phyloP scores from a whole-genome alignment of 2,329 filamentous ascomycete species.

The Nothomitra cinnamomea region DNA sequence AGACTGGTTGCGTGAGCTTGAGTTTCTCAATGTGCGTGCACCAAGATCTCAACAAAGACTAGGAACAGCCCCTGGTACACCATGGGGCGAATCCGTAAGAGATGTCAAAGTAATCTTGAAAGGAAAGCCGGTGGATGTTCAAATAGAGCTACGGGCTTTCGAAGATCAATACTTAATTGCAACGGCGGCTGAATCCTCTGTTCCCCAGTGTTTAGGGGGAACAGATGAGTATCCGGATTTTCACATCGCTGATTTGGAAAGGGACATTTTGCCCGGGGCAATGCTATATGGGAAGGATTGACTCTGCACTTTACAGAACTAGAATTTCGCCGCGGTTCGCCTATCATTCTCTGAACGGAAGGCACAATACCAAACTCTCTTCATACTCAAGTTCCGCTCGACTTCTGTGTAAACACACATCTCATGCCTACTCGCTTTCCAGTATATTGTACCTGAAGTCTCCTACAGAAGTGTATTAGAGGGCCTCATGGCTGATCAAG shows the following conservation, averaged over 20 bases:
- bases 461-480: too few relatives aligned
- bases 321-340: too few relatives aligned
- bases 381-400: too few relatives aligned
- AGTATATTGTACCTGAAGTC: too few relatives aligned
- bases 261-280: not conserved
- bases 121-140: conserved; percentile 3
- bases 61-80: not conserved
- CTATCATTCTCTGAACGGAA: too few relatives aligned
- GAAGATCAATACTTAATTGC: conserved; percentile 7
- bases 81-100: conserved; percentile 3
- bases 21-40: conserved; percentile 47
- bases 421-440: too few relatives aligned
- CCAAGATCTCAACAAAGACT: conserved; percentile 19
- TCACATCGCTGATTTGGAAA: not conserved
- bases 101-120: conserved; percentile 2
- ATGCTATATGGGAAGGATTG: not conserved
- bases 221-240: not conserved
- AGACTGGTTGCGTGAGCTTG: conserved; percentile 51
- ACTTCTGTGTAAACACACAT: too few relatives aligned
- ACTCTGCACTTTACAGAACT: too few relatives aligned
- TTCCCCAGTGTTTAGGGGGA: not conserved
- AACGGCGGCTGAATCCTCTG: not conserved
- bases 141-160: conserved; percentile 6
- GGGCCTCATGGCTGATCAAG: too few relatives aligned
- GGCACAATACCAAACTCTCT: too few relatives aligned